These are phyloP conservation scores for Sarocladium brachiariae DNA, from an alignment of 2,329 filamentous ascomycete species.

Conservation along the genomic window DNA sequence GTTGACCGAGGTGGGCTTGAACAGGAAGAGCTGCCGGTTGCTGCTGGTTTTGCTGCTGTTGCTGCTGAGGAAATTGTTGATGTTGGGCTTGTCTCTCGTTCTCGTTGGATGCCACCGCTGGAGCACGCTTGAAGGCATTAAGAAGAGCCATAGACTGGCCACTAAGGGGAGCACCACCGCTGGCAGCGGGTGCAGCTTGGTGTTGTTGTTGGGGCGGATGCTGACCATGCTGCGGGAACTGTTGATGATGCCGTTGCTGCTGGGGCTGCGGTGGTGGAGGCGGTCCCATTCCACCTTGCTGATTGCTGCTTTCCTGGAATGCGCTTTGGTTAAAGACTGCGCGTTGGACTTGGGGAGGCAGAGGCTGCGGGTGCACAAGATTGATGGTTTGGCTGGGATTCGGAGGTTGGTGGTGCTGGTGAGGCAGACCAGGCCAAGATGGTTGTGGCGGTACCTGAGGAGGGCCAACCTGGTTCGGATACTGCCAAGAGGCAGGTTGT, in stretches of 20 bases:
- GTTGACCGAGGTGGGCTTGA: conserved; percentile 6
- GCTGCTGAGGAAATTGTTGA: conserved; percentile 11
- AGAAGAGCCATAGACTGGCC: conserved; percentile 37
- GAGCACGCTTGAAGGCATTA: conserved; percentile 34
- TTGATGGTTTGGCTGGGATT: not conserved
- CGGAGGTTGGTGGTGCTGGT: conserved; percentile 10
- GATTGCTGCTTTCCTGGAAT: conserved; percentile 21
- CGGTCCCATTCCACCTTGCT: not conserved
- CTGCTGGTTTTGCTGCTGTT: conserved; percentile 11
- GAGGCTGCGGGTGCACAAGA: conserved; percentile 38
- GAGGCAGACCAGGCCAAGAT: conserved; percentile 10
- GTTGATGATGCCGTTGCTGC: conserved; percentile 14
- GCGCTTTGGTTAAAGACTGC: conserved; percentile 37
- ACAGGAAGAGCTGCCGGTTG: conserved; percentile 10
- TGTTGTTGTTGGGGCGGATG: conserved; percentile 18
- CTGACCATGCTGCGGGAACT: conserved; percentile 10
- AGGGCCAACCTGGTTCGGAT: conserved; percentile 12
- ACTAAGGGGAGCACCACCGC: conserved; percentile 25
- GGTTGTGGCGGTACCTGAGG: conserved; percentile 2
- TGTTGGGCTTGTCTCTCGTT: not conserved
- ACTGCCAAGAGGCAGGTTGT: not conserved
- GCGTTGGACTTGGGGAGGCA: conserved; percentile 50
- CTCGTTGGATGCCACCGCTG: conserved; percentile 11
- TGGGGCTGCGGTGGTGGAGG: conserved; percentile 11
- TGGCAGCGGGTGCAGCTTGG: conserved; percentile 16